A percentile compares a stretch with the other conserved stretches of the same genome.
Evolutionary conservation across 306 rosid genomes (phyloP).

Genomic region (Corylus heterophylla): DNA sequence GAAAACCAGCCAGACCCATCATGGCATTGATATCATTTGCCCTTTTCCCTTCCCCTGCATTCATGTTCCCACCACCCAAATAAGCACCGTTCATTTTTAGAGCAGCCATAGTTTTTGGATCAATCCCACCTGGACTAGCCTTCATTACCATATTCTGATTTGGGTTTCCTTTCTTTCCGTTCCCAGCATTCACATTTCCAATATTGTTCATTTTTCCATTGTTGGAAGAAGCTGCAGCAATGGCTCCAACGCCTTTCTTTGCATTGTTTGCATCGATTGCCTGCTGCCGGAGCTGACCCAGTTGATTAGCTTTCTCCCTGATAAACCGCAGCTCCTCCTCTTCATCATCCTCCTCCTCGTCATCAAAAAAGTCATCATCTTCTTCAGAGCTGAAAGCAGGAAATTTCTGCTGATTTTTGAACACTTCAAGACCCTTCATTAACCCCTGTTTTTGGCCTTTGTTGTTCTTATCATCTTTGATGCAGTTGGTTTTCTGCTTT

Average conservation of each 20-base stretch:
- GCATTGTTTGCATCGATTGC: conserved; percentile 46
- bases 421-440: conserved; percentile 52
- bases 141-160: conserved; percentile 51
- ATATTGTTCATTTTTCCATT: conserved; percentile 41
- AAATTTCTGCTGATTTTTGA: conserved; percentile 55
- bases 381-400: conserved; percentile 56
- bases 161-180: conserved; percentile 50
- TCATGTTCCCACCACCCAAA: conserved; percentile 46
- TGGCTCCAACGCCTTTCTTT: conserved; percentile 37
- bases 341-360: conserved; percentile 48
- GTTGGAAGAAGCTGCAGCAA: conserved; percentile 36
- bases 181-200: conserved; percentile 40
- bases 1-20: conserved; percentile 83
- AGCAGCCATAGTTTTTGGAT: conserved; percentile 66
- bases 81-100: conserved; percentile 57
- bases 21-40: conserved; percentile 57
- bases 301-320: conserved; percentile 53
- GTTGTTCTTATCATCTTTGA: conserved; percentile 53
- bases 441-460: conserved; percentile 52
- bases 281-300: conserved; percentile 59
- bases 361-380: conserved; percentile 41
- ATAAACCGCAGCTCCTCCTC: conserved; percentile 48
- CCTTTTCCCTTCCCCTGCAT: conserved; percentile 54
- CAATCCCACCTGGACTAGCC: conserved; percentile 40
- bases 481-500: conserved; percentile 59